phyloP scores from a whole-genome alignment of 257 asterid genomes.

The Phtheirospermum japonicum region DNA sequence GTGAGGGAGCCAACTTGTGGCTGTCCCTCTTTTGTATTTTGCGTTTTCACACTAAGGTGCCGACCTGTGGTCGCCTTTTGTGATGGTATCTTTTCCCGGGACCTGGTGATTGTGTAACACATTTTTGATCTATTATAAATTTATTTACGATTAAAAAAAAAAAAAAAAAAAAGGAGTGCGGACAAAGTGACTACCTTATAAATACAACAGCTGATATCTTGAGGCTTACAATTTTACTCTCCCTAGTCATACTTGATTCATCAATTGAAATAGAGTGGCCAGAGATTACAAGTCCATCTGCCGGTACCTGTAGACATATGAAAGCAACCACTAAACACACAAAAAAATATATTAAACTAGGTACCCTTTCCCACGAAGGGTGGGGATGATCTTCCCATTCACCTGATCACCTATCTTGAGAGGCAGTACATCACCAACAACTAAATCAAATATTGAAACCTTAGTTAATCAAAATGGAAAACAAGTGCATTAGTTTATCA shows the following conservation, averaged over 20 bases:
- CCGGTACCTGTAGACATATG: conserved; percentile 64
- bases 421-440: conserved; percentile 88
- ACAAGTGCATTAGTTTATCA: no score
- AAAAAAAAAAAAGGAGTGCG: no score
- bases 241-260: conserved; percentile 99
- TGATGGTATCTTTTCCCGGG: no score
- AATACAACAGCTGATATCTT: conserved; percentile 10
- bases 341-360: not conserved
- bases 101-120: conserved; percentile 19
- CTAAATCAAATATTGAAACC: conserved; percentile 81
- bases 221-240: conserved; percentile 84
- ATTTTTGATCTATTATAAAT: no score
- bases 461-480: no score
- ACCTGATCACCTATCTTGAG: conserved; percentile 99
- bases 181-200: conserved; percentile 12
- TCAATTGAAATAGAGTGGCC: conserved; percentile 88
- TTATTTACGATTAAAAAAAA: no score
- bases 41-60: no score
- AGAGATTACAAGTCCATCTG: conserved; percentile 75
- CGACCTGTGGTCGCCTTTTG: no score
- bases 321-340: conserved; percentile 23
- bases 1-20: no score
- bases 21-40: no score
- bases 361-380: not conserved
- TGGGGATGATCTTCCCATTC: conserved; percentile 13